A percentile compares a stretch with the other conserved stretches of the same genome.
These are phyloP conservation scores for Nemania abortiva DNA, from an alignment of 2,329 filamentous ascomycete genomes.

Conservation along the genomic window DNA sequence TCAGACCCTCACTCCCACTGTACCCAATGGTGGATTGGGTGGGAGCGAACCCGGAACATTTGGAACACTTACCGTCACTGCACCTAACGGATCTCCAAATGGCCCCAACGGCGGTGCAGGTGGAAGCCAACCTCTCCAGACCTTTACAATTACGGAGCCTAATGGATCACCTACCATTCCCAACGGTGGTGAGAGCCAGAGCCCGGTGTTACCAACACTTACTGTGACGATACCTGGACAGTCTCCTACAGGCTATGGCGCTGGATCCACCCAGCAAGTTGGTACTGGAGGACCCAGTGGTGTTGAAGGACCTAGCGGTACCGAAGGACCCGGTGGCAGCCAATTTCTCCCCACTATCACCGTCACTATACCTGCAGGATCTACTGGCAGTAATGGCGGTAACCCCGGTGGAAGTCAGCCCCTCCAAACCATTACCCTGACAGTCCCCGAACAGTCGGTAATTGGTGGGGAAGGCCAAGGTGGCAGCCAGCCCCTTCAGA, in stretches of 20 bases:
- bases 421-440: slow-evolving; percentile 37
- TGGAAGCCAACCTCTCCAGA: slow-evolving; percentile 21
- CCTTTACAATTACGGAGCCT: slow-evolving; percentile 23
- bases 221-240: slow-evolving; percentile 35
- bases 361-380: slow-evolving; percentile 31
- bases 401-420: slow-evolving; percentile 27
- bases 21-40: slow-evolving; percentile 15
- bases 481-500: slow-evolving; percentile 31
- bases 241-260: slow-evolving; percentile 25
- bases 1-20: slow-evolving; percentile 29
- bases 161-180: slow-evolving; percentile 24
- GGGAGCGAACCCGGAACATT: slow-evolving; percentile 20
- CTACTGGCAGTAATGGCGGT: slow-evolving; percentile 28
- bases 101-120: slow-evolving; percentile 30
- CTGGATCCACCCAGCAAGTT: slow-evolving; percentile 22
- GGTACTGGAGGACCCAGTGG: slow-evolving; percentile 23
- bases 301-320: slow-evolving; percentile 19
- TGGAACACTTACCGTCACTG: slow-evolving; percentile 25
- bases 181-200: slow-evolving; percentile 12
- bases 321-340: slow-evolving; percentile 25
- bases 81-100: slow-evolving; percentile 27
- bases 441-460: slow-evolving; percentile 29
- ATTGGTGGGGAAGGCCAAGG: slow-evolving; percentile 16
- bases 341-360: slow-evolving; percentile 36
- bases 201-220: slow-evolving; percentile 24